These are phyloP conservation scores for Annona squamosa DNA, from an alignment of 164 flowering plant genomes.

Conservation along the genomic window DNA sequence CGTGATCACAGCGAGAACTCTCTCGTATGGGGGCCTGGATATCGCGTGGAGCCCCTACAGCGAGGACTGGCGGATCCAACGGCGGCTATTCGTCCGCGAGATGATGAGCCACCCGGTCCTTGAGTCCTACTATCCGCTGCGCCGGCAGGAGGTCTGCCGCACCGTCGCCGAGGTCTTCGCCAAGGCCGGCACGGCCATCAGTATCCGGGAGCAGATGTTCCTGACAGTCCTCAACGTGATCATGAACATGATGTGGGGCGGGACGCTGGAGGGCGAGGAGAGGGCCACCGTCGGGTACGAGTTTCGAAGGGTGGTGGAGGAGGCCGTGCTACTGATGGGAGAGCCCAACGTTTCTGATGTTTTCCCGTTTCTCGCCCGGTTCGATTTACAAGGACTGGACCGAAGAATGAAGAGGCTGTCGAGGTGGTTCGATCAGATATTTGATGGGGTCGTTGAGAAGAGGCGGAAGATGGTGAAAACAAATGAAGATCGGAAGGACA, in stretches of 20 bases:
- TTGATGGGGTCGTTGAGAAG: conserved; percentile 27
- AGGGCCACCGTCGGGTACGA: conserved; percentile 23
- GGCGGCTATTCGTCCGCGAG: conserved; percentile 8
- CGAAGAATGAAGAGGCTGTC: conserved; percentile 17
- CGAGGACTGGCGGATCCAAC: conserved; percentile 11
- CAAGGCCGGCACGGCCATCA: conserved; percentile 8
- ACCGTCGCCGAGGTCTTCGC: conserved; percentile 4
- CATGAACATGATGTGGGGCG: conserved; percentile 22
- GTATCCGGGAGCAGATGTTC: conserved; percentile 13
- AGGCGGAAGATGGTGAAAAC: conserved; percentile 10
- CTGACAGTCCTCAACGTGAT: background rate
- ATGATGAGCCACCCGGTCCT: conserved; percentile 12
- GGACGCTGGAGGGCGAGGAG: conserved; percentile 13
- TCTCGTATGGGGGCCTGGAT: conserved; percentile 12
- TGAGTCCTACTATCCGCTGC: conserved; percentile 3
- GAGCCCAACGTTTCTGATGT: conserved; percentile 48
- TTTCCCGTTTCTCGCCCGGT: conserved; percentile 30
- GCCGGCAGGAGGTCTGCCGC: conserved; percentile 12
- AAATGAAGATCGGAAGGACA: background rate
- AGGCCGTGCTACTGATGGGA: conserved; percentile 24
- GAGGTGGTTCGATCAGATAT: conserved; percentile 24
- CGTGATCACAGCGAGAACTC: background rate
- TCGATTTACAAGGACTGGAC: conserved; percentile 45
- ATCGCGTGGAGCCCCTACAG: conserved; percentile 8
- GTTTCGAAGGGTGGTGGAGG: conserved; percentile 24